Evolutionary conservation across 2,329 filamentous ascomycete genomes (phyloP), one percentile per base, ranked within the genome.

Genomic region (Ploettnerulaceae sp.): DNA sequence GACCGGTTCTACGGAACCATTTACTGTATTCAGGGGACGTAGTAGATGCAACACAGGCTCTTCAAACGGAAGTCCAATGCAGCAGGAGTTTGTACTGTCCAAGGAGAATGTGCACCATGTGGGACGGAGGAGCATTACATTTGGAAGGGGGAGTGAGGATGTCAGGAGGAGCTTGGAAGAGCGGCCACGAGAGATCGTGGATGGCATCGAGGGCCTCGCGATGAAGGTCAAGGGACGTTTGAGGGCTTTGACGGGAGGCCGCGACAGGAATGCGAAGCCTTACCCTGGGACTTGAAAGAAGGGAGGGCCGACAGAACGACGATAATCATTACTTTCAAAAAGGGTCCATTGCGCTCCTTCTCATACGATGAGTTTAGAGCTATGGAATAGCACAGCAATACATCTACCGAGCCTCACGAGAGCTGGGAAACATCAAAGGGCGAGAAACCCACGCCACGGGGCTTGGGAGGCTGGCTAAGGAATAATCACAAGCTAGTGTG

Each of bases 151-250:
- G 18, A 48, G 40, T 18, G 37, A 39, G 15, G 25, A 32, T 3
- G 37, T 15, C 5, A 44, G 53, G 20, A 41, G 25, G 36, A 54
- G 51, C 36, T 15, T 55, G 40, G 52, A 55, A 31, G 52, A 49
- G 22, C 34, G 45, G 31, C 47, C 42, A 2, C 45, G 38, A 20
- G 49, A 45, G 40, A 38, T 17, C 34, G 48, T 11, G 12, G 39
- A 18, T 15, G 46, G 47, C 4, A 43, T 45, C 4, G 52, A 50
- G 22, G 48, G 24, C 15, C 12, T 53, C 11, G 48, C 50, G 8
- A 47, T 41, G 28, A 55, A 53, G 41, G 37, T 58, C 34, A 57
- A 51, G 47, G 56, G 54, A 3, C 28, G 56, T 9, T 41, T 58
- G 33, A 50, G 56, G 22, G 56, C 54, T 14, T 52, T 54, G 48